Percentiles rank a stretch among this genome's conserved stretches.
Conservation (phyloP, 2,329 filamentous ascomycete species). For the Fusarium citri region DNA sequence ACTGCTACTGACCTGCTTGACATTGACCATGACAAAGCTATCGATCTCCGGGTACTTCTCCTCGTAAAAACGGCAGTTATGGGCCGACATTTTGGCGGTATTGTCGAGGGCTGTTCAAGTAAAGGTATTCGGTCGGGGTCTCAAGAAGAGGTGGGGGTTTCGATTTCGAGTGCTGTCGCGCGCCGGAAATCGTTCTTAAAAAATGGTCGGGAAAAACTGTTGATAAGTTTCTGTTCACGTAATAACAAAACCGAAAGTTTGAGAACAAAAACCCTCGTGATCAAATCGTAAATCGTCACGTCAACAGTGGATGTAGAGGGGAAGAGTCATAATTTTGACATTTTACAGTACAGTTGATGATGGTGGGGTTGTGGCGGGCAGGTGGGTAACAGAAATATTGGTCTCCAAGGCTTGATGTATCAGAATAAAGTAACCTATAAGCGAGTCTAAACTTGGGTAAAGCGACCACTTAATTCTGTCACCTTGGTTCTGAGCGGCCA, state of each 20-base stretch:
- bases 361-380: slow-evolving; percentile 55
- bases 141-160: slow-evolving; percentile 49
- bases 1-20: slow-evolving; percentile 81
- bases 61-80: slow-evolving; percentile 97
- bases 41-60: slow-evolving; percentile 96
- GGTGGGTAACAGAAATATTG: not conserved
- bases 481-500: not conserved
- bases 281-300: slow-evolving; percentile 43
- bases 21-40: slow-evolving; percentile 99
- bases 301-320: slow-evolving; percentile 39
- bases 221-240: slow-evolving; percentile 4
- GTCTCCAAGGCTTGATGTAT: fast-evolving
- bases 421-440: not conserved
- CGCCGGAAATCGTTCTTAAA: slow-evolving; percentile 36
- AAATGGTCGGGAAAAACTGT: slow-evolving; percentile 24
- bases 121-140: slow-evolving; percentile 39
- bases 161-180: slow-evolving; percentile 44
- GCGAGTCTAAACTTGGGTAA: fast-evolving
- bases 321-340: slow-evolving; percentile 60
- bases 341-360: slow-evolving; percentile 52
- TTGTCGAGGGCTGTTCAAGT: slow-evolving; percentile 45
- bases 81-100: slow-evolving; percentile 86
- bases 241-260: slow-evolving; percentile 12
- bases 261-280: slow-evolving; percentile 30
- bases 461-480: not conserved